Evolutionary conservation across 345 rosid species (phyloP).

Genomic region (Euclidium syriacum): DNA sequence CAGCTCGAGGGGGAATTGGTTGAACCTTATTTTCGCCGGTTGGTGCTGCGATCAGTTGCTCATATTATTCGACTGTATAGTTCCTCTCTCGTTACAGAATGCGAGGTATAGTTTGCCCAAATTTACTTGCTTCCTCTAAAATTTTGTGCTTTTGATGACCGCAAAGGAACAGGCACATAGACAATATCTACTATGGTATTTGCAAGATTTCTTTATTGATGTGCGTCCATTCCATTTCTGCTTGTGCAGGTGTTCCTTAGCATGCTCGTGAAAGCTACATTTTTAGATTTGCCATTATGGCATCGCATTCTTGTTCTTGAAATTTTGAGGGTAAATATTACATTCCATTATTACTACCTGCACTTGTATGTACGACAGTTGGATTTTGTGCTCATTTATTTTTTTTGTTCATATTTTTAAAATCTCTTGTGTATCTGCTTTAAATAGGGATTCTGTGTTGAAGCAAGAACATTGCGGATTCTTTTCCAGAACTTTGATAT

Average conservation of each 20-base stretch:
- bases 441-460: conserved; percentile 93
- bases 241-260: conserved; percentile 92
- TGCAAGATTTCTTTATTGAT: conserved; percentile 7
- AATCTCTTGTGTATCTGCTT: conserved; percentile 24
- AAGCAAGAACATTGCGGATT: conserved; percentile 71
- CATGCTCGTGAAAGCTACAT: conserved; percentile 87
- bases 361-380: neutral
- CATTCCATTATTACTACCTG: neutral
- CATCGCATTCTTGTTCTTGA: conserved; percentile 99
- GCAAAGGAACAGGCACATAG: neutral
- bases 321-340: conserved; percentile 76
- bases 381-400: neutral
- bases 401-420: conserved; percentile 13
- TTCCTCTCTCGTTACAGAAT: conserved; percentile 87
- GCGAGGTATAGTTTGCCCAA: conserved; percentile 58
- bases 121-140: neutral
- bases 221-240: conserved; percentile 3
- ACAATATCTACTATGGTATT: neutral
- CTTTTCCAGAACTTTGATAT: conserved; percentile 96
- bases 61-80: conserved; percentile 89
- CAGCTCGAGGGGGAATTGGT: conserved; percentile 95
- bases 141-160: neutral
- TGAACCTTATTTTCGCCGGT: conserved; percentile 92
- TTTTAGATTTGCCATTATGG: conserved; percentile 95
- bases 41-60: conserved; percentile 96